Conservation (phyloP, 2,329 filamentous ascomycete species). For the Immersiporthe knoxdaviesiana region DNA sequence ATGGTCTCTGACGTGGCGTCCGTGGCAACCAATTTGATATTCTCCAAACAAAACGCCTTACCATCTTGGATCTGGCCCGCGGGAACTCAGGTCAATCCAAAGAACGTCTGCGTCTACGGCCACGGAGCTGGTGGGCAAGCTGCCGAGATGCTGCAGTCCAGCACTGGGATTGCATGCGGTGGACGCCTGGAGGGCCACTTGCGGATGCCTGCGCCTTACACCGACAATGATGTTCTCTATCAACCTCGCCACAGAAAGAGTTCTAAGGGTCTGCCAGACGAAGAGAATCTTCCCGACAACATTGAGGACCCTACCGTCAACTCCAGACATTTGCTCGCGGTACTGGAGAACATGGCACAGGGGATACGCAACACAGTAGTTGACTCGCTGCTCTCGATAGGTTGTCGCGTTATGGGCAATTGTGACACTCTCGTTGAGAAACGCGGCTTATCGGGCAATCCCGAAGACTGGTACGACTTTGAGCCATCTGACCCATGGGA, state of each 20-base stretch:
- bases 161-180: background rate
- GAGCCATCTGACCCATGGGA: conserved; percentile 7
- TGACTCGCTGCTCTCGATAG: background rate
- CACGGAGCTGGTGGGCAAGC: conserved; percentile 21
- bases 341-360: background rate
- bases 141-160: conserved; percentile 7
- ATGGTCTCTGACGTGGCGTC: conserved; percentile 9
- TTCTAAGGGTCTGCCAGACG: background rate
- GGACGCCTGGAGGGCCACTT: conserved; percentile 10
- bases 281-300: background rate
- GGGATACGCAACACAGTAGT: background rate
- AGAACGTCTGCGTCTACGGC: conserved; percentile 19
- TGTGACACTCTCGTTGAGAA: conserved; percentile 6
- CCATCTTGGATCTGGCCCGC: background rate
- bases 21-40: background rate
- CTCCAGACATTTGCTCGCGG: background rate
- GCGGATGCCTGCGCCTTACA: conserved; percentile 8
- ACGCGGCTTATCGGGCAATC: conserved; percentile 2
- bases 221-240: background rate
- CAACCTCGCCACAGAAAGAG: conserved; percentile 3
- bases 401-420: conserved; percentile 4
- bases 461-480: conserved; percentile 1
- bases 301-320: background rate
- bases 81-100: background rate
- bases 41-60: background rate